These are phyloP conservation scores for Ceraceosorus guamensis DNA, from an alignment of 1,284 basidiomycete species.

Conservation along the genomic window DNA sequence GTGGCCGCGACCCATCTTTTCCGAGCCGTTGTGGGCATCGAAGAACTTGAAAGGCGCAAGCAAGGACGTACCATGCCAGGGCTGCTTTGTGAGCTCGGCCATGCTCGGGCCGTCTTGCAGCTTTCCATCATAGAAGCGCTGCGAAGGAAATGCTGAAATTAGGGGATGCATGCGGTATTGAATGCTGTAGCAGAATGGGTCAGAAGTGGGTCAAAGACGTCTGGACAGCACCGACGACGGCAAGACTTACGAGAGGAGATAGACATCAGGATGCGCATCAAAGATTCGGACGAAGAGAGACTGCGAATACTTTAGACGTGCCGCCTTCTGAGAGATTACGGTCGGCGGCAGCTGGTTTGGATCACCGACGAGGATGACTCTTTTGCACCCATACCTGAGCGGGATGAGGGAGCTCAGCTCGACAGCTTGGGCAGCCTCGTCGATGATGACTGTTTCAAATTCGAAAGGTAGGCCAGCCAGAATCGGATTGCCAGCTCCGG, in stretches of 20 bases:
- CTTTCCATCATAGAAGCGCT: constrained; percentile 75
- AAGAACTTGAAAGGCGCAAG: constrained; percentile 88
- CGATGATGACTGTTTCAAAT: constrained; percentile 94
- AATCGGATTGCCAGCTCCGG: constrained; percentile 75
- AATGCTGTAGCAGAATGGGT: too few relatives aligned
- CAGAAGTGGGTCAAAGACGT: too few relatives aligned
- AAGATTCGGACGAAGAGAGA: constrained; percentile 88
- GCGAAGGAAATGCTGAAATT: constrained; percentile 83
- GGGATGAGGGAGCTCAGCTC: constrained; percentile 96
- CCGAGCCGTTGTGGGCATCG: constrained; percentile 52
- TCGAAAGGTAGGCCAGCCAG: constrained; percentile 65
- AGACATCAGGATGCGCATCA: constrained; percentile 71
- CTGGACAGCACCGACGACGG: too few relatives aligned
- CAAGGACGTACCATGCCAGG: constrained; percentile 73
- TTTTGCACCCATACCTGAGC: constrained; percentile 74
- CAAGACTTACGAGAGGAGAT: too few relatives aligned
- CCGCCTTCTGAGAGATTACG: constrained; percentile 81
- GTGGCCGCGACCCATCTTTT: constrained; percentile 56
- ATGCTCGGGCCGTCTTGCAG: constrained; percentile 83
- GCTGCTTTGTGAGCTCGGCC: constrained; percentile 69
- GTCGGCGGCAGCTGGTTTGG: constrained; percentile 96
- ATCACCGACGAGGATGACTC: constrained; percentile 94
- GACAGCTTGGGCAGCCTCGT: constrained; percentile 95
- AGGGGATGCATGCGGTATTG: constrained; percentile 99
- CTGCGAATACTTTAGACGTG: constrained; percentile 73